Evolutionary conservation across 2,329 filamentous ascomycete genomes (phyloP).

Genomic region (Byssochlamys sp.): DNA sequence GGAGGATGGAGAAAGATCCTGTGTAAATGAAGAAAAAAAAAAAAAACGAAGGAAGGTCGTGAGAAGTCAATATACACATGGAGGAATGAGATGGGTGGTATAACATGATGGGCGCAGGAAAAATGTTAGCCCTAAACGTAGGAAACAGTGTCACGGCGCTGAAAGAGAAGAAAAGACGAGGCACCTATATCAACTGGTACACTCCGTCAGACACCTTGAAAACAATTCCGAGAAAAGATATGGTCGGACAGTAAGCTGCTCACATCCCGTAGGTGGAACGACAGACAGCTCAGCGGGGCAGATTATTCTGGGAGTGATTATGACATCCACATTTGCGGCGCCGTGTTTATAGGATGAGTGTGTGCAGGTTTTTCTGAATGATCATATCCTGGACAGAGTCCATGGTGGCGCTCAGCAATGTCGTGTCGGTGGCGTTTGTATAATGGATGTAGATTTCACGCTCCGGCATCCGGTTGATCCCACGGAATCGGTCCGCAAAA

Average conservation of each 20-base stretch:
- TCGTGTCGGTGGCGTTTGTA: slow-evolving; percentile 56
- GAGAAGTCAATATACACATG: slow-evolving; percentile 6
- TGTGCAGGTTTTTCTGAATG: slow-evolving; percentile 72
- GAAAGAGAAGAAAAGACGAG: neutral
- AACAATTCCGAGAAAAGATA: neutral
- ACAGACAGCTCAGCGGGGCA: neutral
- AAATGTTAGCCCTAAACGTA: neutral
- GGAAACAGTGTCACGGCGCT: neutral
- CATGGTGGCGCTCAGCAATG: slow-evolving; percentile 78
- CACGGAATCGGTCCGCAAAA: slow-evolving; percentile 71
- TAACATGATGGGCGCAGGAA: slow-evolving; percentile 1
- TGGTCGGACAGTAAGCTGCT: neutral
- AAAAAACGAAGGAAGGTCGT: slow-evolving; percentile 1
- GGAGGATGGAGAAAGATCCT: neutral
- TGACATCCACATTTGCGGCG: slow-evolving; percentile 9
- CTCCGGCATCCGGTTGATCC: slow-evolving; percentile 56
- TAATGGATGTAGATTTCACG: slow-evolving; percentile 52
- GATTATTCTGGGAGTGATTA: slow-evolving; percentile 10
- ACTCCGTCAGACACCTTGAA: neutral
- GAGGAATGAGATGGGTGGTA: neutral
- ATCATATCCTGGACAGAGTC: slow-evolving; percentile 79
- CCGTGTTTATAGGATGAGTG: slow-evolving; percentile 54
- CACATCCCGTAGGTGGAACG: neutral
- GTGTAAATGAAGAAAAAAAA: slow-evolving; percentile 1
- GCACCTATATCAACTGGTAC: neutral